These are phyloP conservation scores for Pichia sp. DNA, from an alignment of 1,139 yeast genomes.

Conservation along the genomic window DNA sequence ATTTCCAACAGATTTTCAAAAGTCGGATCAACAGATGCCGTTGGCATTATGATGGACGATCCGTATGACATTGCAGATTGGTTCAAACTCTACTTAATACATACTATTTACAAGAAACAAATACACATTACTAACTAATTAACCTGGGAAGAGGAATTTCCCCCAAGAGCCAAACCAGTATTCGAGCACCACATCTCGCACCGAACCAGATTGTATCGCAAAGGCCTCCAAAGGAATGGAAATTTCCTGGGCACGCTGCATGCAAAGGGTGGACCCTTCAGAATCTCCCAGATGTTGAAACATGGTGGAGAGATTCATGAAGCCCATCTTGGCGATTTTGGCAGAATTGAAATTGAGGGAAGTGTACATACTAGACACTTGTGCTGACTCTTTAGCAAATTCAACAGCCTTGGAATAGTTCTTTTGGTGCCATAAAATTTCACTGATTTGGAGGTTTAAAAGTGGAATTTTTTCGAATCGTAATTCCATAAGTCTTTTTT, in stretches of 20 bases:
- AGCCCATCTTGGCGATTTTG: constrained; percentile 34
- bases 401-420: constrained; percentile 47
- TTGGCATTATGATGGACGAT: constrained; percentile 15
- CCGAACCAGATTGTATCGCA: constrained; percentile 16
- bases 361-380: constrained; percentile 30
- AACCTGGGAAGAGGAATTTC: constrained; percentile 28
- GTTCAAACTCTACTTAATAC: neutral
- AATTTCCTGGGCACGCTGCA: constrained; percentile 21
- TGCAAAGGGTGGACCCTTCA: constrained; percentile 29
- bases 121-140: constrained; percentile 8
- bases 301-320: constrained; percentile 36
- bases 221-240: constrained; percentile 28
- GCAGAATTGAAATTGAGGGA: constrained; percentile 35
- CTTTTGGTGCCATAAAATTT: constrained; percentile 58
- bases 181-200: constrained; percentile 28
- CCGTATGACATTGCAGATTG: neutral
- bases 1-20: constrained; percentile 20
- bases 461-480: constrained; percentile 32
- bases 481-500: constrained; percentile 21
- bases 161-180: constrained; percentile 32
- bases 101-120: neutral
- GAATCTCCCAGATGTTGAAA: constrained; percentile 31
- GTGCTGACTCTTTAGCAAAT: constrained; percentile 54
- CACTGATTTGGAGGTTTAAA: constrained; percentile 55
- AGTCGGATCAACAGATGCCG: constrained; percentile 18